Evolutionary conservation across 2,329 filamentous ascomycete genomes (phyloP), one percentile per base, ranked within the genome.

Genomic region (Calonectria hongkongensis): DNA sequence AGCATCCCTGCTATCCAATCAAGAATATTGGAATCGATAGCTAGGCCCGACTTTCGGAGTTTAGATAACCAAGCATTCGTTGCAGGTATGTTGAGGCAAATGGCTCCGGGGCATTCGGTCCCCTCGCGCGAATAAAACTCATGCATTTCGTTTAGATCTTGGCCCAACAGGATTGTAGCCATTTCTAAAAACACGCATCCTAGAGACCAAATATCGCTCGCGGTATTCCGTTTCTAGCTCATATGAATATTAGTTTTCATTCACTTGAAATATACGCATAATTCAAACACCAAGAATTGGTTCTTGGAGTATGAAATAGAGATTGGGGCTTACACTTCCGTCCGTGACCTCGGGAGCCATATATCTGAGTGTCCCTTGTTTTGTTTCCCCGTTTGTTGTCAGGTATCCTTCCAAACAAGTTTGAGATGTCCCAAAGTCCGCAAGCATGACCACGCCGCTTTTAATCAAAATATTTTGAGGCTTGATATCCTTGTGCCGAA

Each of bases 401-500:
- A 50, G 27, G 47, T 50, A 2, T 16, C 21, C 47, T 6, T 50
- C 15, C 2, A 28, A 7, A 7, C 25, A 50, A 15, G 28, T 25
- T 5, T 9, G 47, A 28, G 47, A 50, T 28, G 47, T 50, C 21
- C 47, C 47, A 25, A 50, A 50, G 16, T 50, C 47, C 47, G 47
- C 47, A 25, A 50, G 47, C 47, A 50, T 50, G 21, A 50, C 25
- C 25, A 6, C 25, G 16, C 25, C 7, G 8, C 47, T 4, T 28
- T 50, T 50, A 25, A 50, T 50, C 25, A 50, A 50, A 50, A 50
- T 50, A 28, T 50, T 50, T 25, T 27, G 25, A 12, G 47, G 47
- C 25, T 50, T 50, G 5, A 50, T 50, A 28, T 50, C 47, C 21
- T 50, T 50, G 25, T 50, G 47, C 6, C 47, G 47, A 50, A 50